These are phyloP conservation scores for Verruconis gallopava DNA, from an alignment of 2,329 filamentous ascomycete genomes.

Conservation along the genomic window DNA sequence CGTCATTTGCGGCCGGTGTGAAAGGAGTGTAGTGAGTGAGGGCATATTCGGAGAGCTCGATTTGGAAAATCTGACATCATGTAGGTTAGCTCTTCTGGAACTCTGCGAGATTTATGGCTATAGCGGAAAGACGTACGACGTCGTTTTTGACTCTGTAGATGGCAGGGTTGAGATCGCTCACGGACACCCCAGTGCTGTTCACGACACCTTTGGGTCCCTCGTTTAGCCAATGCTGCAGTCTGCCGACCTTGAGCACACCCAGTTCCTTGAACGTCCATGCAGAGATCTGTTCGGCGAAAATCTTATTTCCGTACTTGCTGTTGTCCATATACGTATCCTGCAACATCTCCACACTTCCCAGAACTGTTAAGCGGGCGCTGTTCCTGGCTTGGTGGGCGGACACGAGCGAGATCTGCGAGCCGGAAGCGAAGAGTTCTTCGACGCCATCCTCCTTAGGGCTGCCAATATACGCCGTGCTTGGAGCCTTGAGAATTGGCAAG, in stretches of 20 bases:
- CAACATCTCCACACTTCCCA: slow-evolving; percentile 78
- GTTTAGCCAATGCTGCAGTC: slow-evolving; percentile 60
- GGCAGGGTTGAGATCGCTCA: slow-evolving; percentile 52
- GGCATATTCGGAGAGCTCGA: slow-evolving; percentile 77
- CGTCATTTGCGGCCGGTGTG: slow-evolving; percentile 53
- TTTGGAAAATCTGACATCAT: slow-evolving; percentile 56
- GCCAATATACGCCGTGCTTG: slow-evolving; percentile 81
- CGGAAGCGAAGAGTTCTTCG: slow-evolving; percentile 76
- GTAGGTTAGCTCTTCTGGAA: slow-evolving; percentile 16
- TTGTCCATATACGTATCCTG: slow-evolving; percentile 82
- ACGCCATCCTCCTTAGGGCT: slow-evolving; percentile 71
- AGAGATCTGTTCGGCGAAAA: slow-evolving; percentile 74
- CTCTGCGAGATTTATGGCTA: slow-evolving; percentile 2
- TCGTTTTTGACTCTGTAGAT: slow-evolving; percentile 97
- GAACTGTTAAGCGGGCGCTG: slow-evolving; percentile 73
- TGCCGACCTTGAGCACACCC: slow-evolving; percentile 75
- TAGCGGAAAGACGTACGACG: slow-evolving; percentile 57
- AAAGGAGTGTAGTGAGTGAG: slow-evolving; percentile 67
- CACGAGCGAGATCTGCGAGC: slow-evolving; percentile 72
- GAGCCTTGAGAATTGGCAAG: slow-evolving; percentile 68
- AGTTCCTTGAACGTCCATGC: slow-evolving; percentile 95
- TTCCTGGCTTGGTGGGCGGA: slow-evolving; percentile 84
- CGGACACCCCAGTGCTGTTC: slow-evolving; percentile 29
- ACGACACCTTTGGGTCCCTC: slow-evolving; percentile 30
- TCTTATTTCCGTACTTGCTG: slow-evolving; percentile 60